Percentiles rank a stretch among this genome's conserved stretches.
phyloP scores from a whole-genome alignment of 2,329 filamentous ascomycete genomes.

The Aspergillus sp. region DNA sequence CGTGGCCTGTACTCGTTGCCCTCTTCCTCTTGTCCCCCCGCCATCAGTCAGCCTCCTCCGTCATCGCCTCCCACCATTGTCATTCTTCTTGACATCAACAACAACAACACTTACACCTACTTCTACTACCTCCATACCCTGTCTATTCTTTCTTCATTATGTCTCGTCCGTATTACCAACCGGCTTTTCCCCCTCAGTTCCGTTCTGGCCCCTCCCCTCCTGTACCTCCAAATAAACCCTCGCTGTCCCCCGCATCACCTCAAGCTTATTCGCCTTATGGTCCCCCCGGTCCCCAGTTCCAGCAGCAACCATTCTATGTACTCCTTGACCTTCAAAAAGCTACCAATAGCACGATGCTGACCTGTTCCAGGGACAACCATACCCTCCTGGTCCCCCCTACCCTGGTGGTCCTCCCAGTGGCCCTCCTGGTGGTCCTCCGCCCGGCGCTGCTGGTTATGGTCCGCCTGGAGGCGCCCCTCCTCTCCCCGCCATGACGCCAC shows the following conservation, averaged over 20 bases:
- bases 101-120: neutral
- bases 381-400: conserved; percentile 25
- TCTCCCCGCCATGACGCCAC: conserved; percentile 36
- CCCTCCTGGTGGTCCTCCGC: conserved; percentile 6
- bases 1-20: conserved; percentile 12
- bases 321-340: conserved; percentile 11
- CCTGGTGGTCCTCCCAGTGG: conserved; percentile 5
- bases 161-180: conserved; percentile 20
- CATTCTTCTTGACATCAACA: neutral
- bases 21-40: conserved; percentile 26
- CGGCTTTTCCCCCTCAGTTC: conserved; percentile 28
- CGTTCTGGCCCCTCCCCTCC: conserved; percentile 27
- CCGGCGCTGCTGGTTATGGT: conserved; percentile 19
- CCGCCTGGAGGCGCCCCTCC: conserved; percentile 25
- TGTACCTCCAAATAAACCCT: conserved; percentile 23
- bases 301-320: conserved; percentile 28
- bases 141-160: neutral
- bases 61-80: conserved; percentile 1
- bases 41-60: conserved; percentile 11
- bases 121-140: neutral
- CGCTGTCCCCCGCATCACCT: conserved; percentile 18
- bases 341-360: neutral
- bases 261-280: conserved; percentile 35
- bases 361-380: conserved; percentile 14
- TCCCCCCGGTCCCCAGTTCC: conserved; percentile 24